Evolutionary conservation across 352 stramenopile species (phyloP).

Genomic region (Pythium volutum): DNA sequence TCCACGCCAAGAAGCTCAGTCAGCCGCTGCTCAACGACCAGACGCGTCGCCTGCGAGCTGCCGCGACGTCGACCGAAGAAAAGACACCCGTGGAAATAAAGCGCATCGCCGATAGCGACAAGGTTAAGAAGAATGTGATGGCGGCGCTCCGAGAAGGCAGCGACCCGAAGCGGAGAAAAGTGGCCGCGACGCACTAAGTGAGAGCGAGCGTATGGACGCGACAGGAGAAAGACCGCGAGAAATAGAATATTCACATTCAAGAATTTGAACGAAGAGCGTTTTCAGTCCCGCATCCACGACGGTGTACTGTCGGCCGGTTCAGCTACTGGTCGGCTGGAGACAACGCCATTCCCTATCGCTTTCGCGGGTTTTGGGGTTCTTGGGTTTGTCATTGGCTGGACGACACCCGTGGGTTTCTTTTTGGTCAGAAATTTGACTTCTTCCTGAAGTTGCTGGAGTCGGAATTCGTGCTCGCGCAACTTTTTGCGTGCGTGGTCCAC

Average conservation of each 20-base stretch:
- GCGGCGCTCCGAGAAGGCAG: constrained; percentile 27
- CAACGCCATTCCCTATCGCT: background rate
- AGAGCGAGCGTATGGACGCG: background rate
- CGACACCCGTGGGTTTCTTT: background rate
- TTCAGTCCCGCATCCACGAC: constrained; percentile 24
- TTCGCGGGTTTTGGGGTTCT: background rate
- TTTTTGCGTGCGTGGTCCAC: constrained; percentile 48
- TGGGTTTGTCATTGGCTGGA: background rate
- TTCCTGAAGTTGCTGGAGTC: constrained; percentile 66
- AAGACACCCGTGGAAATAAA: constrained; percentile 27
- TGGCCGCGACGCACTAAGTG: background rate
- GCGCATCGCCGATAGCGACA: constrained; percentile 22
- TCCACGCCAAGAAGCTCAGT: constrained; percentile 64
- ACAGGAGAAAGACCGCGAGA: background rate
- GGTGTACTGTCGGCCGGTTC: constrained; percentile 1
- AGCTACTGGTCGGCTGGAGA: background rate
- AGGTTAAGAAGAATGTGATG: constrained; percentile 44
- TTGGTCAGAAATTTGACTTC: constrained; percentile 64
- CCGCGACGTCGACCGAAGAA: background rate
- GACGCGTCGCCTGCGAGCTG: constrained; percentile 54
- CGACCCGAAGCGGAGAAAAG: constrained; percentile 20
- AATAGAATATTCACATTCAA: background rate
- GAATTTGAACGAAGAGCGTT: background rate
- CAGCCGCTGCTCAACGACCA: constrained; percentile 78
- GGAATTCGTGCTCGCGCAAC: constrained; percentile 56